Percentiles rank a stretch among this genome's conserved stretches.
Evolutionary conservation across 805 yeast species (phyloP).

Genomic region (Metschnikowia chrysomelidarum): DNA sequence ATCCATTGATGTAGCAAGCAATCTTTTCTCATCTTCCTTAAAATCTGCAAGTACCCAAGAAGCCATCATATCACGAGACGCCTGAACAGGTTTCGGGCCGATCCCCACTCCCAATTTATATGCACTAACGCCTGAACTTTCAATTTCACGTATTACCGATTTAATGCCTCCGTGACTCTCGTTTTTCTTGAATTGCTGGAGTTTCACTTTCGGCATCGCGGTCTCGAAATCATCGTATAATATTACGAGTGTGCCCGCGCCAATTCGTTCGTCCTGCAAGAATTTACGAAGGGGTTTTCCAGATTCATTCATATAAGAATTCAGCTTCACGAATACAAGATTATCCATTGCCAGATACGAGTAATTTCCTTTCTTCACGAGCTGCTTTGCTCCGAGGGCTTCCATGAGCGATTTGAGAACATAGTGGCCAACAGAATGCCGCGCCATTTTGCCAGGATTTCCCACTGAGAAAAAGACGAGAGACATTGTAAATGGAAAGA

Average conservation of each 20-base stretch:
- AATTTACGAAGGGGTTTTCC: constrained; percentile 28
- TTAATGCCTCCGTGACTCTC: constrained; percentile 43
- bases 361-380: constrained; percentile 29
- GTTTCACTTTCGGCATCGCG: constrained; percentile 28
- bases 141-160: constrained; percentile 18
- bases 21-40: constrained; percentile 23
- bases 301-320: constrained; percentile 42
- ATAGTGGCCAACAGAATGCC: constrained; percentile 43
- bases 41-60: constrained; percentile 42
- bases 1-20: constrained; percentile 17
- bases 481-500: too few relatives aligned
- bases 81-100: constrained; percentile 41
- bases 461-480: constrained; percentile 35
- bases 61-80: constrained; percentile 35
- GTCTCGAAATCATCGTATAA: constrained; percentile 41
- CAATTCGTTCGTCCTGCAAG: constrained; percentile 20
- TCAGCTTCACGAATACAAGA: constrained; percentile 34
- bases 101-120: constrained; percentile 40
- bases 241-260: constrained; percentile 22
- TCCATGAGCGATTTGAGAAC: constrained; percentile 27
- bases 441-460: constrained; percentile 38
- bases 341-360: constrained; percentile 25
- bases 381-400: constrained; percentile 28
- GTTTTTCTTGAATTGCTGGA: constrained; percentile 31
- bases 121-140: constrained; percentile 10